Evolutionary conservation across 257 asterid species (phyloP).

Genomic region (Schizonepeta tenuifolia): DNA sequence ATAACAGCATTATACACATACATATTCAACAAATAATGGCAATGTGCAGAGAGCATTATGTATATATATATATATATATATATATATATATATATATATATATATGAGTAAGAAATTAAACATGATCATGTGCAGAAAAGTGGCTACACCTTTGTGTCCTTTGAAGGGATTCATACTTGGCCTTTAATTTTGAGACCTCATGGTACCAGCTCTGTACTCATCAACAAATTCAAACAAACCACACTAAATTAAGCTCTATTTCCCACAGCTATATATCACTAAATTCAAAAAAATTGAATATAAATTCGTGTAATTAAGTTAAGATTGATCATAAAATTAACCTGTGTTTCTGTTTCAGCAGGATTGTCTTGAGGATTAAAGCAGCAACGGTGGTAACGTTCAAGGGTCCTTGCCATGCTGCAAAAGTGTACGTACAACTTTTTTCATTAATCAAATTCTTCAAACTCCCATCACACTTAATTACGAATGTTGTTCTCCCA

Average conservation of each 20-base stretch:
- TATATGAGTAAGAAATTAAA: background rate
- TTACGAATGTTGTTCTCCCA: background rate
- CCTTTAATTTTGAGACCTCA: constrained; percentile 80
- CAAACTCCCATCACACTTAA: background rate
- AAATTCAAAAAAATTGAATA: background rate
- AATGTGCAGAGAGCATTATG: too few species aligned
- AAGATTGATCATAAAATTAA: background rate
- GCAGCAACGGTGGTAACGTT: constrained; percentile 79
- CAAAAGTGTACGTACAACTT: background rate
- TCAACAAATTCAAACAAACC: background rate
- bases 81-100: background rate
- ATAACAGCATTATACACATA: too few species aligned
- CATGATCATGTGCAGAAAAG: constrained; percentile 20
- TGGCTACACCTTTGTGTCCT: constrained; percentile 83
- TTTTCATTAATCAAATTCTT: background rate
- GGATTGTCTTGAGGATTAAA: constrained; percentile 63
- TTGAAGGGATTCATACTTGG: constrained; percentile 84
- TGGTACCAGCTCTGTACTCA: constrained; percentile 77
- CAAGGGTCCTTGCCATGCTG: constrained; percentile 71
- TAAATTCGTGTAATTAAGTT: background rate
- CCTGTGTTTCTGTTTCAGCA: constrained; percentile 77
- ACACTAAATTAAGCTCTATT: background rate
- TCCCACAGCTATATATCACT: background rate
- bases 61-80: too few species aligned
- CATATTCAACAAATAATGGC: too few species aligned